Conservation (phyloP, 768 basidiomycete species). For the Pholiota molesta region DNA sequence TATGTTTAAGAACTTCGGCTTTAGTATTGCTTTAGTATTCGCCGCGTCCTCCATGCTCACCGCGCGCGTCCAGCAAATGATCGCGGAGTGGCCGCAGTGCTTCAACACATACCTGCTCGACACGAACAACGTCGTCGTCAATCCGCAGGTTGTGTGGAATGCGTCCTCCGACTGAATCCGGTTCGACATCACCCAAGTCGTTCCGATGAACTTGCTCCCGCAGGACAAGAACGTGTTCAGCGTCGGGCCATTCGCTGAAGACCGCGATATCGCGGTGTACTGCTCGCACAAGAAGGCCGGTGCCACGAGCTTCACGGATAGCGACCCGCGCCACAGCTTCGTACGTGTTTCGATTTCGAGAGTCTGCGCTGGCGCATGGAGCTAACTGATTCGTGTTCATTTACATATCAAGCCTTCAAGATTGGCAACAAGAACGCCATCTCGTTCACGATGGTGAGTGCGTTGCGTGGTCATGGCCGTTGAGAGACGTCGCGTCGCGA, state of each 20-base stretch:
- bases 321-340: slow-evolving; percentile 9
- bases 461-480: too few relatives aligned
- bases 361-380: background rate
- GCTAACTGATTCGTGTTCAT: background rate
- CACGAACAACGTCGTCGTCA: slow-evolving; percentile 11
- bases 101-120: slow-evolving; percentile 18
- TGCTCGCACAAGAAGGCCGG: slow-evolving; percentile 11
- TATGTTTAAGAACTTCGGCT: too few relatives aligned
- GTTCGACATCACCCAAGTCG: slow-evolving; percentile 7
- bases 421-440: slow-evolving; percentile 15
- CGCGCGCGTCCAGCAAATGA: too few relatives aligned
- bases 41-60: too few relatives aligned
- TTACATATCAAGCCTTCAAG: slow-evolving; percentile 9
- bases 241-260: slow-evolving; percentile 8
- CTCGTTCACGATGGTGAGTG: slow-evolving; percentile 13
- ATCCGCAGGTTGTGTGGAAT: slow-evolving; percentile 15
- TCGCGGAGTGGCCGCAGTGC: slow-evolving; percentile 10
- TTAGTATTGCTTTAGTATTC: too few relatives aligned
- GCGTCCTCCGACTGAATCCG: slow-evolving; percentile 6
- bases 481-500: too few relatives aligned
- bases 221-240: slow-evolving; percentile 11
- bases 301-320: background rate
- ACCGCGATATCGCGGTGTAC: slow-evolving; percentile 14
- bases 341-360: slow-evolving; percentile 7
- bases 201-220: background rate